Evolutionary conservation across 495 filamentous ascomycete genomes (phyloP), one percentile per base, ranked within the genome.

Genomic region (Tuber microsphaerosporum): DNA sequence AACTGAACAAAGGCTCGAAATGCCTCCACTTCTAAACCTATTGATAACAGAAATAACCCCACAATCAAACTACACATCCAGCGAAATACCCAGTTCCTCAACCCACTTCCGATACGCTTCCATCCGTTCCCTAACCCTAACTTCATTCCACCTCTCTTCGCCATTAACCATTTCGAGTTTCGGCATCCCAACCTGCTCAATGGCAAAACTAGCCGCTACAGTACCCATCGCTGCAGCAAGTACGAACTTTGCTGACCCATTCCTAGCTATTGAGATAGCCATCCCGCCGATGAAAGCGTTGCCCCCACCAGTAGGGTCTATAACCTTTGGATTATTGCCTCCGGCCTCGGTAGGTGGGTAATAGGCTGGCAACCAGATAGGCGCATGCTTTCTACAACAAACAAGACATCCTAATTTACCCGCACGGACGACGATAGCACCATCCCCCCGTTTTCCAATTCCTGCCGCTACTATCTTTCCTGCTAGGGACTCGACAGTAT

Each of bases 291-390:
- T 86, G 81, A 97, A 99, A 0, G 91, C 90, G 83, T 99, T 99
- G 0, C 95, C 95, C 34, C 94, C 95, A n/a, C 95, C 95, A 0
- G 95, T 99, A 0, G 94, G 94, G 84, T 99, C 95, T 22, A 96
- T 85, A 12, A 98, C 93, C 72, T 86, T 87, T 12, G 83, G 79
- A 74, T 84, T 70, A 71, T 71, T 83, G 8, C 82, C 80, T 8
- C 80, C 73, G 31, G 72, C 78, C 39, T 77, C 73, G n/a, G 71
- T 70, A 42, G 69, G 84, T 0, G 84, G 71, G 73, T 88, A 86
- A 77, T 86, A 89, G 0, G 89, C 86, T 16, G 89, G 88, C 31
- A 90, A 75, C 89, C 88, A 90, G 46, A 82, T 84, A 82, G 22
- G 79, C 77, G 70, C 83, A 80, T 70, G 81, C 34, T 78, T 72